A percentile compares a stretch with the other conserved stretches of the same genome.
Evolutionary conservation across 2,329 filamentous ascomycete genomes (phyloP).

Genomic region (Onygena corvina): DNA sequence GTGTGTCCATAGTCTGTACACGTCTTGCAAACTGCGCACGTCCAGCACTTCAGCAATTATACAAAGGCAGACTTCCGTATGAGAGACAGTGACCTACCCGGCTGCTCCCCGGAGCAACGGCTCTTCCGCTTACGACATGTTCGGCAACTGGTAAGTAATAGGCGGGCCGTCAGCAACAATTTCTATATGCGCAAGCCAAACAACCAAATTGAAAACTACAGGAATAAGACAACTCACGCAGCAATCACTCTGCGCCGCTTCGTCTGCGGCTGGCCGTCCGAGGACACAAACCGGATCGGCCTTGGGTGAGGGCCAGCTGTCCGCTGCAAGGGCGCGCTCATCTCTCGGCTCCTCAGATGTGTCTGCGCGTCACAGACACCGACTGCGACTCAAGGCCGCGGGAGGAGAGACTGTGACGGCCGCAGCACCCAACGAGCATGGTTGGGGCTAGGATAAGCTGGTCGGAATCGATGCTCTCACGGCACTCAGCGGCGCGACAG

Average conservation of each 20-base stretch:
- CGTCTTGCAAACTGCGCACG: slow-evolving; percentile 55
- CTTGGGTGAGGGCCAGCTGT: slow-evolving; percentile 18
- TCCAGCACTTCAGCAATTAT: no score
- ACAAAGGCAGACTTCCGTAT: no score
- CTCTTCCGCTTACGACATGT: slow-evolving; percentile 68
- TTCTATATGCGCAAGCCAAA: slow-evolving; percentile 4
- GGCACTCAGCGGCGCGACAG: no score
- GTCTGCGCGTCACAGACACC: slow-evolving; percentile 23
- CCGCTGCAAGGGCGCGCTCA: slow-evolving; percentile 19
- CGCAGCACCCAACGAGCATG: neutral
- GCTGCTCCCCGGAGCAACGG: slow-evolving; percentile 60
- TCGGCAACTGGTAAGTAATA: slow-evolving; percentile 43
- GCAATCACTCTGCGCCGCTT: slow-evolving; percentile 69
- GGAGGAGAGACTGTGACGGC: slow-evolving; percentile 18
- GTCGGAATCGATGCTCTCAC: neutral
- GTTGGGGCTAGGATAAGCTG: neutral
- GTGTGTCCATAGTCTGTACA: slow-evolving; percentile 59
- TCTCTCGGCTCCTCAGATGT: slow-evolving; percentile 27
- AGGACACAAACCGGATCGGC: slow-evolving; percentile 66
- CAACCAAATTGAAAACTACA: neutral
- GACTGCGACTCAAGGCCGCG: slow-evolving; percentile 27
- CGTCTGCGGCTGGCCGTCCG: slow-evolving; percentile 66
- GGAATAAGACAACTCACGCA: slow-evolving; percentile 45
- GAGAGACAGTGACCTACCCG: slow-evolving; percentile 28
- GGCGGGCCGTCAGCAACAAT: slow-evolving; percentile 8